These are phyloP conservation scores for Jamesozyma rosinii DNA, from an alignment of 805 yeast species.

Conservation along the genomic window DNA sequence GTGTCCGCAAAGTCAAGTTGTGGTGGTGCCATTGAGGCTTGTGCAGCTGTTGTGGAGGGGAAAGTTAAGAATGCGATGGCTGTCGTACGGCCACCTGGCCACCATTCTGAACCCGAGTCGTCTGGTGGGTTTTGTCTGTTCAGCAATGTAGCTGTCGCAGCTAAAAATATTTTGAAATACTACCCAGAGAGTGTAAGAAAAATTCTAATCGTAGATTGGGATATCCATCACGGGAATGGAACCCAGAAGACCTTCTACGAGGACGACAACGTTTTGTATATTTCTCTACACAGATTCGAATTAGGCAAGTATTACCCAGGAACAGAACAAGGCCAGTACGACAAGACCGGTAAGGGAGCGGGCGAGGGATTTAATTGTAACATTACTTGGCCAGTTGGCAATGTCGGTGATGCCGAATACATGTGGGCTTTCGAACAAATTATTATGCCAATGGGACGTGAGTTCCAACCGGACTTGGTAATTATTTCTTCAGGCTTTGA, in stretches of 20 bases:
- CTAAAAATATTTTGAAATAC: conserved; percentile 66
- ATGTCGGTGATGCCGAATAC: conserved; percentile 93
- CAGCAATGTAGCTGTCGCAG: conserved; percentile 95
- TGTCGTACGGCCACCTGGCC: conserved; percentile 97
- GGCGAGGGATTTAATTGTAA: conserved; percentile 87
- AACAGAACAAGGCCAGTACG: conserved; percentile 71
- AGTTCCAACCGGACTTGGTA: conserved; percentile 86
- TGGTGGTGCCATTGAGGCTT: conserved; percentile 96
- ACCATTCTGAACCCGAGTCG: conserved; percentile 95
- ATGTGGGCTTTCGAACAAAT: conserved; percentile 81
- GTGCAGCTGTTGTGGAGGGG: conserved; percentile 90
- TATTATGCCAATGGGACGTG: conserved; percentile 79
- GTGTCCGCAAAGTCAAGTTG: conserved; percentile 84
- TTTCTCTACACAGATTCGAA: conserved; percentile 88
- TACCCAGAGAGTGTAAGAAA: conserved; percentile 84
- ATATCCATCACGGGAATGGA: conserved; percentile 97
- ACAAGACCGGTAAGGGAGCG: conserved; percentile 71
- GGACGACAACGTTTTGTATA: conserved; percentile 84
- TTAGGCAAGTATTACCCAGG: conserved; percentile 92
- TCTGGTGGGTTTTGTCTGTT: conserved; percentile 97
- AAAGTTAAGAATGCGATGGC: conserved; percentile 86
- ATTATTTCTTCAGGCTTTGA: conserved; percentile 94
- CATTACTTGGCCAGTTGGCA: conserved; percentile 87
- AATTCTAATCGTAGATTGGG: conserved; percentile 91
- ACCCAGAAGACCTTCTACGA: conserved; percentile 86